Conservation (phyloP, 2,329 filamentous ascomycete genomes). For the Amphichorda felina region DNA sequence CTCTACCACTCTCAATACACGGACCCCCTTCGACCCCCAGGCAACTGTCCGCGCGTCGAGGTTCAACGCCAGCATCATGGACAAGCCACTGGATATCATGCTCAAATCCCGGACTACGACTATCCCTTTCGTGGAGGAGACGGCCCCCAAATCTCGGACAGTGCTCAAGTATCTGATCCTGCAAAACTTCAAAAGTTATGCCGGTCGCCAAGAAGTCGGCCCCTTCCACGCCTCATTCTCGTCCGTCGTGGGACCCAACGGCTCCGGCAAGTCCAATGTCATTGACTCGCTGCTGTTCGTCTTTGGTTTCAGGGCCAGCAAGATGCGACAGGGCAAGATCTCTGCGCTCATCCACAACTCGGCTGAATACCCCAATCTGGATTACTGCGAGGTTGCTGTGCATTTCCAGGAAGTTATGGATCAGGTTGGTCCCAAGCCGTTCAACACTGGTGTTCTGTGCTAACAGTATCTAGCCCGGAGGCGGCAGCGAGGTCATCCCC, state of each 20-base stretch:
- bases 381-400: conserved; percentile 90
- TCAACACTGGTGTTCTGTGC: conserved; percentile 2
- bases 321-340: conserved; percentile 98
- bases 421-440: conserved; percentile 33
- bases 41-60: conserved; percentile 57
- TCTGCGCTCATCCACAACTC: conserved; percentile 98
- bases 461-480: conserved; percentile 45
- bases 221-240: conserved; percentile 97
- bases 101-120: conserved; percentile 69
- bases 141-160: conserved; percentile 70
- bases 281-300: conserved; percentile 97
- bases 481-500: conserved; percentile 65
- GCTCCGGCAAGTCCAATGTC: conserved; percentile 96
- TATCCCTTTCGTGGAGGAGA: conserved; percentile 58
- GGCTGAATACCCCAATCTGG: conserved; percentile 70
- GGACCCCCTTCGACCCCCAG: conserved; percentile 12
- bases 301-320: conserved; percentile 97
- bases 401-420: conserved; percentile 96
- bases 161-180: conserved; percentile 88
- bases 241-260: conserved; percentile 94
- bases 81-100: conserved; percentile 89
- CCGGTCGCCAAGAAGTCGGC: conserved; percentile 85
- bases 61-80: conserved; percentile 64
- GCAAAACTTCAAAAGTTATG: conserved; percentile 98
- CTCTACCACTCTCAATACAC: conserved; percentile 45